Evolutionary conservation across 768 basidiomycete genomes (phyloP).

Genomic region (Atractiella rhizophila): DNA sequence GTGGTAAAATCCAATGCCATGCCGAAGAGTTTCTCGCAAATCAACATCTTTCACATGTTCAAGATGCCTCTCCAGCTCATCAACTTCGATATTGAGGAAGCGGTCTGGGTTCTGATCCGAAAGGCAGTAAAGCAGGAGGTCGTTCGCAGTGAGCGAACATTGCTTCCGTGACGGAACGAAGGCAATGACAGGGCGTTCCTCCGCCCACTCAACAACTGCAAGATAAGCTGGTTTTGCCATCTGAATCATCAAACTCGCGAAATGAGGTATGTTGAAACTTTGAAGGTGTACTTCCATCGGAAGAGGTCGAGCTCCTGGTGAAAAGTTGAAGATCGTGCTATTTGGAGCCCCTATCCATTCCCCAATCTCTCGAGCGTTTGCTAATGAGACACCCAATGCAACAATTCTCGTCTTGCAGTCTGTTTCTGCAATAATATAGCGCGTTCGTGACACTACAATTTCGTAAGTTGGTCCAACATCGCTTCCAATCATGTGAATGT

Average conservation of each 20-base stretch:
- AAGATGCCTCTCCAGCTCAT: constrained; percentile 62
- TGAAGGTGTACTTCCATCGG: constrained; percentile 96
- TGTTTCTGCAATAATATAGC: constrained; percentile 83
- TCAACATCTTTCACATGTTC: constrained; percentile 54
- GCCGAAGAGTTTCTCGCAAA: constrained; percentile 53
- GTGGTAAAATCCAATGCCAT: constrained; percentile 85
- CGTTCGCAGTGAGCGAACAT: constrained; percentile 76
- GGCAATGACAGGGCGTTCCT: constrained; percentile 59
- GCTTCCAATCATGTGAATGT: constrained; percentile 80
- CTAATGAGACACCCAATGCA: constrained; percentile 77
- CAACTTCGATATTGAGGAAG: constrained; percentile 67
- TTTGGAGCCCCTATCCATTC: constrained; percentile 93
- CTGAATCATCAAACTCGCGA: constrained; percentile 91
- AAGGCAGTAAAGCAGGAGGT: constrained; percentile 61
- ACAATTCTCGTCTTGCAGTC: constrained; percentile 73
- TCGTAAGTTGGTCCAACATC: constrained; percentile 92
- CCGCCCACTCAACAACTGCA: constrained; percentile 64
- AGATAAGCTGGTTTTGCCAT: constrained; percentile 98
- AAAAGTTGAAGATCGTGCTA: constrained; percentile 93
- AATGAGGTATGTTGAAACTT: constrained; percentile 85
- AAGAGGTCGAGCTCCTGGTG: constrained; percentile 80
- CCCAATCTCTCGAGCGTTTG: constrained; percentile 81
- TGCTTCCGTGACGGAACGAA: constrained; percentile 86
- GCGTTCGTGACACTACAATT: constrained; percentile 81
- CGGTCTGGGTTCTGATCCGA: constrained; percentile 62